A percentile compares a stretch with the other conserved stretches of the same genome.
Conservation (phyloP, 495 filamentous ascomycete species). For the Aspergillus cavernicola region DNA sequence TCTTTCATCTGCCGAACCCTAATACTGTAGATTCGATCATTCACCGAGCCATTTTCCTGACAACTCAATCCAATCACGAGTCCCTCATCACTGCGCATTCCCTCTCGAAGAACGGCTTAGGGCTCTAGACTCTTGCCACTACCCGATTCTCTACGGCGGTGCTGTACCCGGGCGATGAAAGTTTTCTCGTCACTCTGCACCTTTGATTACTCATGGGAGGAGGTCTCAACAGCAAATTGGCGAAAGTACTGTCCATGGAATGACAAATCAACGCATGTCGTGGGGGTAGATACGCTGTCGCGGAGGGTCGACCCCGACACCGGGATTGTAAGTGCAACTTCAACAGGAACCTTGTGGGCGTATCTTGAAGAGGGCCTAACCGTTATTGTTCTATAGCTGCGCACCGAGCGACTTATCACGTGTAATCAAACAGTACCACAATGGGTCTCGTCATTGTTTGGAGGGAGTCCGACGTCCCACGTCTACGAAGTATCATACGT, state of each 20-base stretch:
- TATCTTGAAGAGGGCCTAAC: neutral
- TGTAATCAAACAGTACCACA: constrained; percentile 85
- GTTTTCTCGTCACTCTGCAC: constrained; percentile 84
- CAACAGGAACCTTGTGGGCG: neutral
- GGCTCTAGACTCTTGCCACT: neutral
- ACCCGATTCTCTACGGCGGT: neutral
- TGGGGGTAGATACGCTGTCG: constrained; percentile 88
- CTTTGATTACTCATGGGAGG: constrained; percentile 97
- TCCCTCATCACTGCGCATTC: neutral
- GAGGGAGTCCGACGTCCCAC: constrained; percentile 68
- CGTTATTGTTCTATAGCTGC: constrained; percentile 51
- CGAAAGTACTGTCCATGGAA: constrained; percentile 99
- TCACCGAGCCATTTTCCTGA: too few species aligned
- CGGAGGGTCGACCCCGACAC: constrained; percentile 75
- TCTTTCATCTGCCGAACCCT: too few species aligned
- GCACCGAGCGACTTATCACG: constrained; percentile 94
- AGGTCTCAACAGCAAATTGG: constrained; percentile 99
- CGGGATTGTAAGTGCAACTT: constrained; percentile 65
- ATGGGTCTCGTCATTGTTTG: constrained; percentile 77
- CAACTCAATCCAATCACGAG: too few species aligned
- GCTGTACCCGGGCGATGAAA: constrained; percentile 62
- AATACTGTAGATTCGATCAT: too few species aligned
- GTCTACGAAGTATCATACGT: constrained; percentile 96
- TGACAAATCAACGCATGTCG: constrained; percentile 86
- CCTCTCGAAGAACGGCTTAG: neutral